Base-by-base conservation (phyloP, 441 rosid genomes). In the Adansonia gregorii region DNA sequence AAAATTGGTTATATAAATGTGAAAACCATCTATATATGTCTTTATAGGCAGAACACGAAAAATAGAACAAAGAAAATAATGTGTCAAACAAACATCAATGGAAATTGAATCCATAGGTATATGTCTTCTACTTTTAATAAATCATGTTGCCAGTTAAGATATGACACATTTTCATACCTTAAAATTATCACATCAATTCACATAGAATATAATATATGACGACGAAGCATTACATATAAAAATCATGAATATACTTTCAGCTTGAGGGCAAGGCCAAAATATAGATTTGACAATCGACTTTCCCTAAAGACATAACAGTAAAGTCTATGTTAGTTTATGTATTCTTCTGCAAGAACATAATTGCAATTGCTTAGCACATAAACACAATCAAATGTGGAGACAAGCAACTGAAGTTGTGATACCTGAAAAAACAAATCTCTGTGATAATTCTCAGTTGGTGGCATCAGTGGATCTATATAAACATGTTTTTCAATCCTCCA, bases 361-460 rank as follows among this genome's bases (percentile, higher is more conserved):
- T 19, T 58, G 11, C 27, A 58, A 58, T 58, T 19, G 12, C 63
- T 59, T 6, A 27, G 63, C 35, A 31, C 46, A 14, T 45, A 35
- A 61, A 60, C 22, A 66, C 35, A 31, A 3, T 48, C 27, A 59
- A 3, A 14, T 4, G 65, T 55, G 55, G 61, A 43, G 60, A 71
- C 24, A 70, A 27, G 48, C 61, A 52, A n/a, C 46, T 35, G n/a
- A 71, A 49, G 59, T 60, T 70, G 71, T 55, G 2, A 41, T 85
- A 93, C 99, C 95, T 95, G 99, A 74, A 92, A 95, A 85, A 87
- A 93, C 79, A 95, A 76, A 84, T 89, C 90, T 81, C 91, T 87
- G 79, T 95, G 97, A 83, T 90, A 95, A 78, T 84, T 81, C 84
- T 95, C 98, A 8, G 92, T 89, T 20, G 99, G 97, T 79, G 99